Percentiles rank a stretch among this genome's conserved stretches.
phyloP scores from a whole-genome alignment of 2,329 filamentous ascomycete genomes.

The Cercospora sp. region DNA sequence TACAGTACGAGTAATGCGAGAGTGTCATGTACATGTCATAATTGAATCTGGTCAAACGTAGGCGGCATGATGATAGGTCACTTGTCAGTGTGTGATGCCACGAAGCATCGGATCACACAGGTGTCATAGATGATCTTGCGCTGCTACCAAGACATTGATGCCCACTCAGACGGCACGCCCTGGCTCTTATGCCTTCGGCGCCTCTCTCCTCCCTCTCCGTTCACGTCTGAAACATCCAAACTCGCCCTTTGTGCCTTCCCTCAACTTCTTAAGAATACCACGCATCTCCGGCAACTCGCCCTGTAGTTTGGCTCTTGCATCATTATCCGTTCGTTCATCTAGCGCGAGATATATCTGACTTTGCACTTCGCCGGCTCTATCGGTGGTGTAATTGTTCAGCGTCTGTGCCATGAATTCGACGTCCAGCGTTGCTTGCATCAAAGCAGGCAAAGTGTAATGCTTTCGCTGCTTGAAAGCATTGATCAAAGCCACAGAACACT shows the following conservation, averaged over 20 bases:
- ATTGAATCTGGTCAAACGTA: neutral
- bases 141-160: neutral
- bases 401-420: conserved; percentile 97
- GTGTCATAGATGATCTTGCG: neutral
- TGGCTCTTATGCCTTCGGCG: neutral
- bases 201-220: conserved; percentile 16
- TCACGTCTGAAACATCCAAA: conserved; percentile 53
- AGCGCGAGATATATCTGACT: conserved; percentile 89
- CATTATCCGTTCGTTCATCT: conserved; percentile 84
- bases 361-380: conserved; percentile 77
- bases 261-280: conserved; percentile 76
- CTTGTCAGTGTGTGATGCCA: neutral
- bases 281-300: conserved; percentile 88
- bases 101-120: neutral
- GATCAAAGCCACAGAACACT: conserved; percentile 76
- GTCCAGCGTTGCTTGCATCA: conserved; percentile 97
- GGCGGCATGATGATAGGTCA: neutral
- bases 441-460: conserved; percentile 72
- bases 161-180: neutral
- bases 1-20: neutral
- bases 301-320: conserved; percentile 76
- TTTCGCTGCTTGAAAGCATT: conserved; percentile 67
- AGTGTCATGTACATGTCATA: neutral
- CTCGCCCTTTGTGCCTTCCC: conserved; percentile 79
- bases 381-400: conserved; percentile 82